Percentiles rank a stretch among this genome's conserved stretches.
phyloP scores from a whole-genome alignment of 768 basidiomycete genomes.

The Hebeloma cylindrosporum region DNA sequence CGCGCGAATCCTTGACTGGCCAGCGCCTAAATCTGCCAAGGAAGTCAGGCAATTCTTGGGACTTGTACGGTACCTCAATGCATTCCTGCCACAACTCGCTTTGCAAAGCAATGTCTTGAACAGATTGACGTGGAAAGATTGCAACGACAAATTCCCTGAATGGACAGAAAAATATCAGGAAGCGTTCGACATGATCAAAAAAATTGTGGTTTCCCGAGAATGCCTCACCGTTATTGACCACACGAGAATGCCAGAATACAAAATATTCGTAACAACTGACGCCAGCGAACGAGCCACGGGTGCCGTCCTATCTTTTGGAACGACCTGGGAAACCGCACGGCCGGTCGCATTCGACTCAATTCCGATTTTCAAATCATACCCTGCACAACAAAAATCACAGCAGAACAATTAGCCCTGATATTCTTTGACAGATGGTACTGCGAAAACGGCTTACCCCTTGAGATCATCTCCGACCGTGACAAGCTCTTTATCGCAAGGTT shows the following conservation, averaged over 20 bases:
- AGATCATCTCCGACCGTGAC: conserved; percentile 33
- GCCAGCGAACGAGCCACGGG: conserved; percentile 30
- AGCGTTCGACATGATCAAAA: conserved; percentile 17
- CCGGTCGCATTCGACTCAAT: conserved; percentile 35
- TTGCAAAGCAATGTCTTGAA: background rate
- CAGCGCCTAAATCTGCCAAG: conserved; percentile 8
- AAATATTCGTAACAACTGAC: conserved; percentile 36
- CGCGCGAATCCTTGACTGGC: conserved; percentile 28
- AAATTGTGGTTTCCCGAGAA: conserved; percentile 9
- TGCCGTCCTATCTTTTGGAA: conserved; percentile 30
- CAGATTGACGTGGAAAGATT: conserved; percentile 7
- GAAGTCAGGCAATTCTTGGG: conserved; percentile 16
- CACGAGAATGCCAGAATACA: conserved; percentile 14
- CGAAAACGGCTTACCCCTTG: conserved; percentile 28
- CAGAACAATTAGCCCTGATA: conserved; percentile 38
- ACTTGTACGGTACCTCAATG: conserved; percentile 10
- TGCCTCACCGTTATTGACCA: conserved; percentile 18
- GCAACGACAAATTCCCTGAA: conserved; percentile 5
- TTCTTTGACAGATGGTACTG: conserved; percentile 27
- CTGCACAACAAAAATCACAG: conserved; percentile 34
- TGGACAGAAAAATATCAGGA: conserved; percentile 6
- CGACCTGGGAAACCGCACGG: conserved; percentile 30
- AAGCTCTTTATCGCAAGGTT: too few relatives aligned
- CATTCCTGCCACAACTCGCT: conserved; percentile 11
- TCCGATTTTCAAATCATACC: conserved; percentile 37